Evolutionary conservation across 2,329 filamentous ascomycete species (phyloP), one percentile per base, ranked within the genome.

Genomic region (Cercospora nicotianae): DNA sequence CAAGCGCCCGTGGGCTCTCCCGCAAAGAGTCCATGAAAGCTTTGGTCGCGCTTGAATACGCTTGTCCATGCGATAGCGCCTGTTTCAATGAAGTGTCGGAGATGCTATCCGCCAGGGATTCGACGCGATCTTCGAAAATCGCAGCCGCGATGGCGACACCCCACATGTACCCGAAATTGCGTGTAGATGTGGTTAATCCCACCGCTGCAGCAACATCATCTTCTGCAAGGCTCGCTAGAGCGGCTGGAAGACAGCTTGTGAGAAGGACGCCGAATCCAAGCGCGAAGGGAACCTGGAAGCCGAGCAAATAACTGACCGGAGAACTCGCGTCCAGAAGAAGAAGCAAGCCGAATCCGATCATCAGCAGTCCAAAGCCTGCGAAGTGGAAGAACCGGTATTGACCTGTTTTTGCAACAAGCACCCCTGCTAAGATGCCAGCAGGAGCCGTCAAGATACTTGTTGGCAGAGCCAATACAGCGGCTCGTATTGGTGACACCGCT

Each of bases 401-500:
- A 18, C 81, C 81, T 5, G 79, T 81, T 67, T 82, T 81, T 51
- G 77, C 76, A 39, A 82, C 83, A 64, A 79, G 75, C 42, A 75
- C 70, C 31, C 75, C 75, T 16, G 62, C 62, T 26, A 64, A 58
- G 62, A 64, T n/a, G 28, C 62, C 62, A 48, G 62, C 45, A 58
- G 62, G 62, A 18, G 33, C 62, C 31, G 62, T 58, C 28, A 64
- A 55, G 62, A 64, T 42, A 58, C 62, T 57, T 18, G 62, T 64
- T 39, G 62, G 62, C 58, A 53, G 73, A 73, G 26, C 65, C 71
- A 55, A 72, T 69, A 31, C 70, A 72, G 63, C 72, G 1, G 87
- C 90, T 42, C 90, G 80, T 28, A 93, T 85, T 0, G 91, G 89
- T 0, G 84, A 83, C 2, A 87, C 87, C 61, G 89, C 85, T 42